phyloP scores from a whole-genome alignment of 768 basidiomycete species.

The Macrolepiota albuminosa region DNA sequence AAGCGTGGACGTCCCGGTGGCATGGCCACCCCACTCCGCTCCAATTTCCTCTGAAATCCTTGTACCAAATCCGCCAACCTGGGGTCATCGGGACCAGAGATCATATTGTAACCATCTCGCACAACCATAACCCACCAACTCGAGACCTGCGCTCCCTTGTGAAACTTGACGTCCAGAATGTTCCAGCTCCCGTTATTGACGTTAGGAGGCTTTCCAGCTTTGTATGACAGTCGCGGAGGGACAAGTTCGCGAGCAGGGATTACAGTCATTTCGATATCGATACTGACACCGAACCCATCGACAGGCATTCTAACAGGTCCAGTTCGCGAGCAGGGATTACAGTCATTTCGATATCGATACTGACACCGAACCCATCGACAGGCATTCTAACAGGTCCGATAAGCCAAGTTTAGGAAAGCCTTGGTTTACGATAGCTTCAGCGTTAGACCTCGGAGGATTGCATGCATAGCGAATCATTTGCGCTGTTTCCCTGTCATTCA shows the following conservation, averaged over 20 bases:
- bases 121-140: constrained; percentile 70
- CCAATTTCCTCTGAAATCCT: constrained; percentile 53
- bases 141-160: constrained; percentile 41
- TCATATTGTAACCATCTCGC: constrained; percentile 37
- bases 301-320: constrained; percentile 31
- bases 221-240: constrained; percentile 56
- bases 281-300: constrained; percentile 51
- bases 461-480: constrained; percentile 71
- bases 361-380: constrained; percentile 52
- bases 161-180: constrained; percentile 67
- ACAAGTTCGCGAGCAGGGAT: constrained; percentile 63
- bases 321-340: constrained; percentile 64
- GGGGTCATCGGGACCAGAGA: constrained; percentile 39
- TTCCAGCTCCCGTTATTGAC: constrained; percentile 72
- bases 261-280: constrained; percentile 54
- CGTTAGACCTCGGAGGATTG: constrained; percentile 57
- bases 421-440: constrained; percentile 48
- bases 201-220: constrained; percentile 31
- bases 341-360: constrained; percentile 53
- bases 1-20: constrained; percentile 31
- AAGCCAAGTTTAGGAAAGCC: constrained; percentile 57
- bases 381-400: constrained; percentile 27
- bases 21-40: constrained; percentile 52
- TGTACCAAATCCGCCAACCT: constrained; percentile 38
- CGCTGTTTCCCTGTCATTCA: constrained; percentile 56